Conservation (phyloP, 331 rosid genomes). For the Acacia concinna region DNA sequence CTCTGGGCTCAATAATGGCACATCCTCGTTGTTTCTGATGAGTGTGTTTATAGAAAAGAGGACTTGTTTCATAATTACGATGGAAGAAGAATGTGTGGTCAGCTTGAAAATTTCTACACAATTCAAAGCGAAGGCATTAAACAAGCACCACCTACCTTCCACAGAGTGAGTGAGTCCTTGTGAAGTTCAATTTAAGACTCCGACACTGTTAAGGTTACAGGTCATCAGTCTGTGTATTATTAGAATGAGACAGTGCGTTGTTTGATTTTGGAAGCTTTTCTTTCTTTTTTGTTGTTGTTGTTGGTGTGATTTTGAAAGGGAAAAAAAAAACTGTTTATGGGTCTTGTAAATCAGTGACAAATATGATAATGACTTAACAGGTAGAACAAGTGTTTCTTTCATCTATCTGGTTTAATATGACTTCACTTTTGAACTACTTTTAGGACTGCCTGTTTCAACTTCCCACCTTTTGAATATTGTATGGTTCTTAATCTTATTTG, state of each 20-base stretch:
- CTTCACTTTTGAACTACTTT: slow-evolving; percentile 34
- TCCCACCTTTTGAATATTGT: slow-evolving; percentile 20
- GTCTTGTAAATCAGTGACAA: slow-evolving; percentile 29
- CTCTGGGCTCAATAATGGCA: slow-evolving; percentile 41
- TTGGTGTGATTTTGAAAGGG: background rate
- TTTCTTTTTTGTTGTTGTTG: background rate
- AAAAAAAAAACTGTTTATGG: too few species aligned
- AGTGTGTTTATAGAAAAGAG: slow-evolving; percentile 50
- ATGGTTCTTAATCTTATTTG: background rate
- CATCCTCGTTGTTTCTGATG: slow-evolving; percentile 36
- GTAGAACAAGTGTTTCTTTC: slow-evolving; percentile 18
- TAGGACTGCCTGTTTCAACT: slow-evolving; percentile 30
- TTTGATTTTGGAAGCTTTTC: slow-evolving; percentile 30
- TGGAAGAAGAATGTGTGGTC: slow-evolving; percentile 26
- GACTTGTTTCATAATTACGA: slow-evolving; percentile 37
- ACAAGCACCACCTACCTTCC: slow-evolving; percentile 37
- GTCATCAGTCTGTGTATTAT: too few species aligned
- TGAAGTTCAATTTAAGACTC: slow-evolving; percentile 38
- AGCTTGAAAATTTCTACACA: slow-evolving; percentile 23
- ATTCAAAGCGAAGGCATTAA: slow-evolving; percentile 39
- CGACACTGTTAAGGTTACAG: slow-evolving; percentile 32
- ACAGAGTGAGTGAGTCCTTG: slow-evolving; percentile 17
- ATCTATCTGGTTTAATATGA: slow-evolving; percentile 33
- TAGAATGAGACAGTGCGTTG: slow-evolving; percentile 1
- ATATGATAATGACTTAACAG: slow-evolving; percentile 38